Evolutionary conservation across 192 early-diverging fungal genomes (phyloP), one percentile per base, ranked within the genome.

Genomic region (Podila verticillata): DNA sequence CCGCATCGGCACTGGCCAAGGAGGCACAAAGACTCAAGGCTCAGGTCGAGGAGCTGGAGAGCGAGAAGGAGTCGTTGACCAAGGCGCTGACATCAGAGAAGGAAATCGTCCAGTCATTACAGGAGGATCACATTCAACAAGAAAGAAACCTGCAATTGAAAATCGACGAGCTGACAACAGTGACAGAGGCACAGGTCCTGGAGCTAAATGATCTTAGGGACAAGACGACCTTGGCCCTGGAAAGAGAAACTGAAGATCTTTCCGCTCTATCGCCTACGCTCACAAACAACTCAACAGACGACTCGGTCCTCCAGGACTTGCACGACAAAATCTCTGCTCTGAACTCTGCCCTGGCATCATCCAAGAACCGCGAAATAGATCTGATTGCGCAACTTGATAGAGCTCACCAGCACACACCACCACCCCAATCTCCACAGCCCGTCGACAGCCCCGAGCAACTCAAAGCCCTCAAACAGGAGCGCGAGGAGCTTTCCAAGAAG

Each of bases 401-500:
- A 20, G 51, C 68, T 29, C 34, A 20, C 9, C 68, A 48, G 9
- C 22, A 24, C 15, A 60, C 61, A 19, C 13, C 20, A 6, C 32
- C 61, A n/a, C 20, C 61, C 39, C 32, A n/a, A 62, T 29, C 20
- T 19, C 61, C 32, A 22, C 60, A 34, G 12, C 17, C 31, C 12
- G 47, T 39, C 2, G 32, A n/a, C 26, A 61, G 66, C 4, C 58
- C 66, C 5, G 75, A 79, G 39, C 62, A 70, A 20, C 75, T 79
- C 17, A 51, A 34, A 5, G 70, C 65, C 0, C 65, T 79, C 10
- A 79, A 79, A 15, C 68, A 79, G 32, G 75, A 79, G 35, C 75
- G 68, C 9, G 75, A 63, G 44, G 75, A 79, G 39, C 51, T 79
- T 15, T 79, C 75, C 9, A 68, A 79, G 36, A 79, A 79, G 35